Base-by-base conservation (phyloP, 208 protist genomes). In the Lotmaria passim region DNA sequence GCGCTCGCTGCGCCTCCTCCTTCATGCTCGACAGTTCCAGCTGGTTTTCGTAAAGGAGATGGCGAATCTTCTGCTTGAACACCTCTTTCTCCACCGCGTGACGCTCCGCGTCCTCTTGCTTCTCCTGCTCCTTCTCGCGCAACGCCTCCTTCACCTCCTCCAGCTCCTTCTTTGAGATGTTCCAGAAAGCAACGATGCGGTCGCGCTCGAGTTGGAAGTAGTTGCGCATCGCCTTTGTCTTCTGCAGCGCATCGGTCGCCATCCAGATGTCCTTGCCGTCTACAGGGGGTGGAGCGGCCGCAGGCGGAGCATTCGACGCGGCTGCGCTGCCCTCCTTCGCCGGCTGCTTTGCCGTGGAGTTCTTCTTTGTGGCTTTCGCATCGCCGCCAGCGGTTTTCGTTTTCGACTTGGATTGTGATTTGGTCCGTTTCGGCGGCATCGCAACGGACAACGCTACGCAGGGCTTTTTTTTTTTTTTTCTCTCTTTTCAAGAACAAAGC, bases 41-140 rank as follows among this genome's bases (percentile, higher is more conserved):
- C 69, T 98, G 89, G 67, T 99, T 96, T 82, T 98, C 95, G 64
- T 98, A 99, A 26, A 99, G 70, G 50, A 99, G 71, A 63, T 98
- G 96, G 53, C 97, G 95, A 39, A 99, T 98, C 79, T 98, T 98
- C 69, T 99, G 96, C 87, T 99, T 98, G 85, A 98, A 98, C 8
- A 98, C 94, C 69, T 97, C 95, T 60, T 98, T 96, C 72, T 98
- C 93, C 12, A 98, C 93, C 66, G 97, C 93, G 69, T 99, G 97
- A 21, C 90, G 81, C 73, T 98, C 97, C 41, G 83, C 77, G 43
- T 93, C 66, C 76, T 98, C 97, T 23, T 95, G 94, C 80, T 97
- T 93, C 60, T 98, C 95, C 33, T 96, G 73, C 38, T 98, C 89
- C 64, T 93, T 96, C 69, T 97, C 93, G 2, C 96, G 89, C 31